A percentile compares a stretch with the other conserved stretches of the same genome.
Evolutionary conservation across 1,284 basidiomycete genomes (phyloP).

Genomic region (Kwoniella shivajii): DNA sequence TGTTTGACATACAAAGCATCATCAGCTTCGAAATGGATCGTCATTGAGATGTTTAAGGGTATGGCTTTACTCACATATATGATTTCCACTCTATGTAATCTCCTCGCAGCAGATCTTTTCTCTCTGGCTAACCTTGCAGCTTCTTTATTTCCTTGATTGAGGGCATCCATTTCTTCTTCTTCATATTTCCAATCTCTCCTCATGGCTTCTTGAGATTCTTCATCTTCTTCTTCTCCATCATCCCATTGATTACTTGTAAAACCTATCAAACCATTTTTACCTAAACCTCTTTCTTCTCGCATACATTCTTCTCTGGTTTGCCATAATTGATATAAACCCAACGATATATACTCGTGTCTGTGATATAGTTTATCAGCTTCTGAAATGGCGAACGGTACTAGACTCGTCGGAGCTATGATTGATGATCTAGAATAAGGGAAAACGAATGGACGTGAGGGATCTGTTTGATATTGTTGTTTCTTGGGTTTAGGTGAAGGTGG

Average conservation of each 20-base stretch:
- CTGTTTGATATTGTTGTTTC: slow-evolving; percentile 98
- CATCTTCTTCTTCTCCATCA: slow-evolving; percentile 49
- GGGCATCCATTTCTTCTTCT: slow-evolving; percentile 61
- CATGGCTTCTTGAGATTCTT: slow-evolving; percentile 55
- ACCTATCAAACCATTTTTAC: slow-evolving; percentile 57
- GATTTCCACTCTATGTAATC: slow-evolving; percentile 81
- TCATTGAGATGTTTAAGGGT: no score
- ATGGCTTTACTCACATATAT: slow-evolving; percentile 71
- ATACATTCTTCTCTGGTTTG: slow-evolving; percentile 91
- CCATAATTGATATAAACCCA: slow-evolving; percentile 93
- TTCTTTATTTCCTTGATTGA: slow-evolving; percentile 54
- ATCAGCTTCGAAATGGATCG: not conserved
- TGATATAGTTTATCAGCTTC: slow-evolving; percentile 91
- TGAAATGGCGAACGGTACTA: slow-evolving; percentile 91
- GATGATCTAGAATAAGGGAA: slow-evolving; percentile 82
- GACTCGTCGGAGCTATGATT: slow-evolving; percentile 39
- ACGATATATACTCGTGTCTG: slow-evolving; percentile 85
- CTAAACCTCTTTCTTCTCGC: slow-evolving; percentile 87
- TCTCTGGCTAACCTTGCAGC: slow-evolving; percentile 70
- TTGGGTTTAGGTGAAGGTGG: slow-evolving; percentile 79
- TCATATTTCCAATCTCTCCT: slow-evolving; percentile 69
- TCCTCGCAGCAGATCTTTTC: slow-evolving; percentile 73
- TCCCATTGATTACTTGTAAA: slow-evolving; percentile 55
- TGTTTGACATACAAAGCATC: not conserved
- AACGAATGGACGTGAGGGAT: slow-evolving; percentile 90